Evolutionary conservation across 1,284 basidiomycete species (phyloP), one percentile per base, ranked within the genome.

Genomic region (Rhodotorula glutinis): DNA sequence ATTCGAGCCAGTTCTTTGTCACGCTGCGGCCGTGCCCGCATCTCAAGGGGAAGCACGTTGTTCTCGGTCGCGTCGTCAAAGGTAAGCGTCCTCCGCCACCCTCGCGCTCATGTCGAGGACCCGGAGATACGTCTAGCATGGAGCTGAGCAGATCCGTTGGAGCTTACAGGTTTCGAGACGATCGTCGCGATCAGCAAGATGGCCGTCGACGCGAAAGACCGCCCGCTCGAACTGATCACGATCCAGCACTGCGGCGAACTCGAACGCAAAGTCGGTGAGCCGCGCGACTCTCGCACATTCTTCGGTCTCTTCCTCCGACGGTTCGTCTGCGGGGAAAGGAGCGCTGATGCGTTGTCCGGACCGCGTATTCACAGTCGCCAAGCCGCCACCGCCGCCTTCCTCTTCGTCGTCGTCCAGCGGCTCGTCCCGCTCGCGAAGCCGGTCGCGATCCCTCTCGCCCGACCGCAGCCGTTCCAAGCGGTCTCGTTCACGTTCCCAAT

Each of bases 191-290:
- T 83, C 57, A 81, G 81, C 65, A 75, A 77, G 59, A 73, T 80
- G 14, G 68, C 77, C 10, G 80, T 79, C 1, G 80, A 80, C 61
- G 76, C 74, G 0, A 78, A 79, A 51, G 82, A 84, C 73, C 82
- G 87, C 5, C 93, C 93, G 0, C 78, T 83, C 4, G 80, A 83
- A 2, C 86, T 88, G 2, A 85, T 95, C 14, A 81, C 84, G n/a
- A 87, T 97, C 65, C 80, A 82, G 3, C 89, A 87, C 75, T 92
- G 89, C 65, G 92, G 92, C 29, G 90, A 96, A 78, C 85, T 96
- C 27, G 87, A 92, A 77, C 82, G 66, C n/a, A 69, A 65, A 33
- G 43, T 57, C 33, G 57, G 52, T 65, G n/a, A 19, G 52, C 43
- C n/a, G 38, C 21, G n/a, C 9, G 17, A 38, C 21, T 29, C 43